A percentile compares a stretch with the other conserved stretches of the same genome.
Conservation (phyloP, 306 rosid genomes). For the Cucurbita moschata region DNA sequence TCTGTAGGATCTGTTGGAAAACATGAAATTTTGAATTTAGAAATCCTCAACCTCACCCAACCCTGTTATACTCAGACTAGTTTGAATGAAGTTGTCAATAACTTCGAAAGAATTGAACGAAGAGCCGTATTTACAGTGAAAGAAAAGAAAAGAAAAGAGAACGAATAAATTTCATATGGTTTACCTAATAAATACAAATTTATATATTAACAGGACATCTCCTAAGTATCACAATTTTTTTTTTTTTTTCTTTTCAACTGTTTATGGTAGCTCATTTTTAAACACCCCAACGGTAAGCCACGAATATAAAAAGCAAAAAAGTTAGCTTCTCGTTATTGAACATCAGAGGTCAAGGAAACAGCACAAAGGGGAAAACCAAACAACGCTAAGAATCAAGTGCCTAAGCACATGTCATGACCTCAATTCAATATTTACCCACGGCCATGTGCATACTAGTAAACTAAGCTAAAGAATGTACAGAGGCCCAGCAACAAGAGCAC, state of each 20-base stretch:
- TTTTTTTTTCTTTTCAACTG: background rate
- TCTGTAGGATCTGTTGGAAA: slow-evolving; percentile 38
- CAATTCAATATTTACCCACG: background rate
- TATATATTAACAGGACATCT: background rate
- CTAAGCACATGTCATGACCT: background rate
- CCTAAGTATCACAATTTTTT: background rate
- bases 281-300: background rate
- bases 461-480: background rate
- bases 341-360: background rate
- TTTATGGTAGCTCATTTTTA: background rate
- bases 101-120: no score
- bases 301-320: background rate
- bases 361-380: background rate
- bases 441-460: background rate
- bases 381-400: background rate
- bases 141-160: no score
- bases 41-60: background rate
- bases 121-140: no score
- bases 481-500: background rate
- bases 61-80: background rate
- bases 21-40: background rate
- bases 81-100: background rate
- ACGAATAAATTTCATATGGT: no score
- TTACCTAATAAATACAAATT: background rate
- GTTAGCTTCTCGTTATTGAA: background rate